Evolutionary conservation across 208 protist species (phyloP).

Genomic region (Acanthamoeba healyi): DNA sequence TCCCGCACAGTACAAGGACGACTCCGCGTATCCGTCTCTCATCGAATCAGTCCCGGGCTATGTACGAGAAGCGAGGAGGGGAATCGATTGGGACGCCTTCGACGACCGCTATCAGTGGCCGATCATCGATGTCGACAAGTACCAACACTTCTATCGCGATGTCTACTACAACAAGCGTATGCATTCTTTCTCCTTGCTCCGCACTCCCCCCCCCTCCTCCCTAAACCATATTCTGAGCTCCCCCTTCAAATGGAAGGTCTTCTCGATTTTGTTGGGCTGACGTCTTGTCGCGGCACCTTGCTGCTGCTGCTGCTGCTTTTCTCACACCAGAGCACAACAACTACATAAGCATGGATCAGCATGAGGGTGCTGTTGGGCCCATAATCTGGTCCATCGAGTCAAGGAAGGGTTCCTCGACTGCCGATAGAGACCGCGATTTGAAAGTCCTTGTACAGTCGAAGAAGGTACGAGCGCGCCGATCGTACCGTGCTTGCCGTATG

Average conservation of each 20-base stretch:
- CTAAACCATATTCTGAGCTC: too few relatives aligned
- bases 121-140: constrained; percentile 64
- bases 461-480: not conserved
- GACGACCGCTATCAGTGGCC: constrained; percentile 11
- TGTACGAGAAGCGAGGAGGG: constrained; percentile 46
- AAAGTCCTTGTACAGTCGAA: constrained; percentile 71
- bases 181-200: not conserved
- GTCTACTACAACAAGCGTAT: not conserved
- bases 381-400: constrained; percentile 50
- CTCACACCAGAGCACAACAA: constrained; percentile 27
- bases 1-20: constrained; percentile 60
- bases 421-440: not conserved
- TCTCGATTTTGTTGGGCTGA: too few relatives aligned
- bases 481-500: too few relatives aligned
- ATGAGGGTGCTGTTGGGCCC: constrained; percentile 48
- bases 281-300: not conserved
- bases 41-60: constrained; percentile 33
- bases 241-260: too few relatives aligned
- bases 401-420: not conserved
- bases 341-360: constrained; percentile 48
- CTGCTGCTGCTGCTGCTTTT: not conserved
- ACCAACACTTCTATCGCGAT: constrained; percentile 72
- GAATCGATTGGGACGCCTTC: constrained; percentile 18
- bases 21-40: constrained; percentile 13
- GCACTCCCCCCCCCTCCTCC: too few relatives aligned